phyloP scores from a whole-genome alignment of 1,284 basidiomycete species.

The Cutaneotrichosporon sp. region DNA sequence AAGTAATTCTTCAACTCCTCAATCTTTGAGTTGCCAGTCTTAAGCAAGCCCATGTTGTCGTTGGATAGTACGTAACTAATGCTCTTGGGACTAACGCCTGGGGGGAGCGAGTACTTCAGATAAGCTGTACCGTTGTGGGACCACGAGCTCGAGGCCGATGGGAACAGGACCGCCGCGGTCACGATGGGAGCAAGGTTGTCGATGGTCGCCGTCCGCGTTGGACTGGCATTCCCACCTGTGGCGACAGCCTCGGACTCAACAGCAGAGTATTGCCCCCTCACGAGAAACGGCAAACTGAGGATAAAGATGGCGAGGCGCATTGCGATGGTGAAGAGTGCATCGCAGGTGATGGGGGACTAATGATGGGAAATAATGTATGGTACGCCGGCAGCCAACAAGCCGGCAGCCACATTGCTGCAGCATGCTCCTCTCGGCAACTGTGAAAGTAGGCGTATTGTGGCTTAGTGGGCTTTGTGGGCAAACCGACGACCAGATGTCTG shows the following conservation, averaged over 20 bases:
- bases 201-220: neutral
- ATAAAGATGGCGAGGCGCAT: neutral
- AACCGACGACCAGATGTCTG: too few species aligned
- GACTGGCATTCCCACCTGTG: neutral
- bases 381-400: too few species aligned
- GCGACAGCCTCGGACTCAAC: neutral
- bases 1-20: neutral
- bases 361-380: too few species aligned
- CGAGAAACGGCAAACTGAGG: neutral
- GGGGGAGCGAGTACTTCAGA: neutral
- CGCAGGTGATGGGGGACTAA: neutral
- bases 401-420: too few species aligned
- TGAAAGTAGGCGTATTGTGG: too few species aligned
- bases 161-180: neutral
- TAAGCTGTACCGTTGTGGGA: slow-evolving; percentile 2
- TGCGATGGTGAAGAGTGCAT: neutral
- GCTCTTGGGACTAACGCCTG: neutral
- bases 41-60: neutral
- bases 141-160: neutral
- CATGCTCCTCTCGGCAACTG: too few species aligned
- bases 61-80: neutral
- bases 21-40: neutral
- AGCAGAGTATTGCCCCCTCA: neutral
- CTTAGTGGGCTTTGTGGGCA: too few species aligned
- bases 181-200: neutral